Percentiles rank a stretch among this genome's conserved stretches.
Evolutionary conservation across 495 filamentous ascomycete species (phyloP).

Genomic region (Rhizodiscina lignyota): DNA sequence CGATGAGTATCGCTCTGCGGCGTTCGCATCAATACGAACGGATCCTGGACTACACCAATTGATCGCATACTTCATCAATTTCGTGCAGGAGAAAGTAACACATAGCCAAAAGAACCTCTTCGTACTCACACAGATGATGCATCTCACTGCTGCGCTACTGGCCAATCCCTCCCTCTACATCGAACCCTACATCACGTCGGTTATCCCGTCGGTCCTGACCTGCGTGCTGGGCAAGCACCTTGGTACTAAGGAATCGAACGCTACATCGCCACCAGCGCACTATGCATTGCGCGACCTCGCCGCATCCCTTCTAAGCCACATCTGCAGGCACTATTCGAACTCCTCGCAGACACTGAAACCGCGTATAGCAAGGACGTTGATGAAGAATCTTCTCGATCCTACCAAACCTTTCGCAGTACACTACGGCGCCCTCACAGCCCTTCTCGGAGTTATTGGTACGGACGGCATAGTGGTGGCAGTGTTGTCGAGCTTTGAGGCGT

Average conservation of each 20-base stretch:
- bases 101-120: conserved; percentile 78
- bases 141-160: conserved; percentile 65
- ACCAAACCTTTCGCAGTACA: conserved; percentile 61
- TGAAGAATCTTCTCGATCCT: conserved; percentile 80
- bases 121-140: conserved; percentile 76
- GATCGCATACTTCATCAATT: conserved; percentile 87
- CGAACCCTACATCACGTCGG: conserved; percentile 73
- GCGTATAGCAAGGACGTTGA: conserved; percentile 73
- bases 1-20: conserved; percentile 73
- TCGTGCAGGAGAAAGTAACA: conserved; percentile 85
- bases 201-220: conserved; percentile 80
- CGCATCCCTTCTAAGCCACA: conserved; percentile 55
- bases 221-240: conserved; percentile 79
- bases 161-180: conserved; percentile 69
- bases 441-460: conserved; percentile 55
- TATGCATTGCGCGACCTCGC: conserved; percentile 73
- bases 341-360: conserved; percentile 64
- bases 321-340: conserved; percentile 58
- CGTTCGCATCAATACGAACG: conserved; percentile 58
- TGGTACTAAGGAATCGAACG: conserved; percentile 30
- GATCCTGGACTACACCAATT: conserved; percentile 92
- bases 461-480: conserved; percentile 69
- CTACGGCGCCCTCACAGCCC: conserved; percentile 70
- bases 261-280: conserved; percentile 35
- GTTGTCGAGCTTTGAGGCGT: conserved; percentile 62